These are phyloP conservation scores for Tylopilus felleus DNA, from an alignment of 768 basidiomycete genomes.

Conservation along the genomic window DNA sequence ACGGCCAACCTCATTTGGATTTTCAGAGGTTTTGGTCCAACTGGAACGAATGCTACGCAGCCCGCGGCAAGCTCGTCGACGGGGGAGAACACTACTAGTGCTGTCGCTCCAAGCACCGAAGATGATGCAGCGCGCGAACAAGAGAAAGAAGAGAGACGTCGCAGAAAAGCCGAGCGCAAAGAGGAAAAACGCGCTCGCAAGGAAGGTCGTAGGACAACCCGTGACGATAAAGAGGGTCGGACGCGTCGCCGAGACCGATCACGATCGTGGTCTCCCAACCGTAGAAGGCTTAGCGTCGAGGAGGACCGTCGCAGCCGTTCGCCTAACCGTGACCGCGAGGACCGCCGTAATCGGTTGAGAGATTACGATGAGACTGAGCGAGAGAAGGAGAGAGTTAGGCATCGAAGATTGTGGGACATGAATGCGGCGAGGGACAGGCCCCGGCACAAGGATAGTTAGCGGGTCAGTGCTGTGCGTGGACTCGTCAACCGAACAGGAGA, in stretches of 20 bases:
- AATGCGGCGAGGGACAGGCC: constrained; percentile 40
- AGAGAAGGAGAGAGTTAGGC: constrained; percentile 36
- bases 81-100: constrained; percentile 12
- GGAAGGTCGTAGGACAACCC: constrained; percentile 43
- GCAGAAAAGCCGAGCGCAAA: constrained; percentile 52
- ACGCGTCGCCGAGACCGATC: constrained; percentile 26
- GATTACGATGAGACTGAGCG: constrained; percentile 30
- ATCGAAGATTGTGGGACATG: constrained; percentile 52
- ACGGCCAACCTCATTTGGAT: constrained; percentile 10
- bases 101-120: constrained; percentile 18
- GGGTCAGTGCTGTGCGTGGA: background rate
- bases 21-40: constrained; percentile 70
- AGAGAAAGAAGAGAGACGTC: constrained; percentile 49
- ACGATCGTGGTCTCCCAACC: constrained; percentile 37
- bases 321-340: constrained; percentile 22
- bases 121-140: constrained; percentile 32
- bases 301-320: constrained; percentile 28
- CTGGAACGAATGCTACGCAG: constrained; percentile 35
- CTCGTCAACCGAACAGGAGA: constrained; percentile 5
- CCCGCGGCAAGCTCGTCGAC: constrained; percentile 18
- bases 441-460: constrained; percentile 22
- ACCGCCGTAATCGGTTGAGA: constrained; percentile 15
- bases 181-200: constrained; percentile 58
- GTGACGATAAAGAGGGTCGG: constrained; percentile 29
- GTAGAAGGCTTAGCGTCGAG: constrained; percentile 12